Evolutionary conservation across 2,329 filamentous ascomycete genomes (phyloP).

Genomic region (Alternaria sp.): DNA sequence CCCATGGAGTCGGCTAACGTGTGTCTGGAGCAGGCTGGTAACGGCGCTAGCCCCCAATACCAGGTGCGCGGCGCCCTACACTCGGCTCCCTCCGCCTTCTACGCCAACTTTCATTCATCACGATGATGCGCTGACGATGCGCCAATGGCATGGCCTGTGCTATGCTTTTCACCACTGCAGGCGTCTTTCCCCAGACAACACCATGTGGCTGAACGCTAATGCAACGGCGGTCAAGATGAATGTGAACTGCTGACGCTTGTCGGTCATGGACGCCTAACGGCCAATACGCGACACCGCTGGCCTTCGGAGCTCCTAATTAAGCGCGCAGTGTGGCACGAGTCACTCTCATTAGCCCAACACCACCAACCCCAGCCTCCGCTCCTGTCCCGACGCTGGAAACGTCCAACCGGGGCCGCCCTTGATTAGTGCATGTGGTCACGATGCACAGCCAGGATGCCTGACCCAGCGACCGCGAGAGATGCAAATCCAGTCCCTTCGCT

Average conservation of each 20-base stretch:
- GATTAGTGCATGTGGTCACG: neutral
- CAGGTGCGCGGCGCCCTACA: neutral
- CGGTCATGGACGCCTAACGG: neutral
- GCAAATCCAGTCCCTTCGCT: neutral
- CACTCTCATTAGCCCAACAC: neutral
- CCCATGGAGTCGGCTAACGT: neutral
- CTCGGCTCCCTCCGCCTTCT: neutral
- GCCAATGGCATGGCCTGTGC: neutral
- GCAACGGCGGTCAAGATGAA: neutral
- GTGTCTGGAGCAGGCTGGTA: neutral
- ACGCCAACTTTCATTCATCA: neutral
- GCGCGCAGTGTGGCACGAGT: neutral
- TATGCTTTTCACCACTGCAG: neutral
- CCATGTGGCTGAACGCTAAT: neutral
- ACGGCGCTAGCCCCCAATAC: neutral
- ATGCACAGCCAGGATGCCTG: neutral
- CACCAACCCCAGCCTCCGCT: neutral
- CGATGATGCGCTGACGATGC: neutral
- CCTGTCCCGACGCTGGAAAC: neutral
- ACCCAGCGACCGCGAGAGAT: neutral
- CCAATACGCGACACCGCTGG: neutral
- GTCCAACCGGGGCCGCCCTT: neutral
- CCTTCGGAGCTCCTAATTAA: neutral
- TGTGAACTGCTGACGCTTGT: neutral
- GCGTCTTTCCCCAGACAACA: neutral